A percentile compares a stretch with the other conserved stretches of the same genome.
These are phyloP conservation scores for Claviceps pusilla DNA, from an alignment of 2,329 filamentous ascomycete genomes.

Conservation along the genomic window DNA sequence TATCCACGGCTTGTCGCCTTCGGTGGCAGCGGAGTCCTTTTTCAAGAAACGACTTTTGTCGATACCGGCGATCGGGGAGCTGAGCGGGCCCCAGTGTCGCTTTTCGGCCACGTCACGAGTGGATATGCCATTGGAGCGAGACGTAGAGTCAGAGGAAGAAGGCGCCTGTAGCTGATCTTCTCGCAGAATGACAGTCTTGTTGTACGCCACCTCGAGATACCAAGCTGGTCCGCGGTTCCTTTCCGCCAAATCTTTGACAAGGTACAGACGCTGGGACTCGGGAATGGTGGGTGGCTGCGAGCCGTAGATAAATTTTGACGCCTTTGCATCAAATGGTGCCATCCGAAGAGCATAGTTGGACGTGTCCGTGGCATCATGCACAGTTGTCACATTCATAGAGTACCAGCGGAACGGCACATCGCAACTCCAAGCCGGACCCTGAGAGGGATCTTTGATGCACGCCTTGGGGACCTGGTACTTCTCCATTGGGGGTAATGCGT, in stretches of 20 bases:
- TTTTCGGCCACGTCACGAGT: conserved; percentile 13
- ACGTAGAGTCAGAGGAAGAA: neutral
- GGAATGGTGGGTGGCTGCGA: conserved; percentile 34
- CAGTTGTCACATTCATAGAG: conserved; percentile 24
- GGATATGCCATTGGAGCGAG: neutral
- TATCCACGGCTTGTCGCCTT: conserved; percentile 41
- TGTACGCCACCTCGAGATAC: conserved; percentile 35
- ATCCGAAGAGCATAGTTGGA: conserved; percentile 27
- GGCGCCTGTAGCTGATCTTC: conserved; percentile 21
- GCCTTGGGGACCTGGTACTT: conserved; percentile 33
- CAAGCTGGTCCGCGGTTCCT: conserved; percentile 36
- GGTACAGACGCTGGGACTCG: conserved; percentile 22
- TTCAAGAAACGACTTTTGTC: conserved; percentile 14
- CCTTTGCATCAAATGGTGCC: conserved; percentile 23
- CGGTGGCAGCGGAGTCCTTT: conserved; percentile 16
- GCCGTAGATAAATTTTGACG: conserved; percentile 34
- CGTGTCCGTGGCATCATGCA: conserved; percentile 13
- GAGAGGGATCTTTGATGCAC: conserved; percentile 41
- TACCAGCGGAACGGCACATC: conserved; percentile 33
- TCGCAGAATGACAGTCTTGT: conserved; percentile 41
- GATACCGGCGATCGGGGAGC: conserved; percentile 7
- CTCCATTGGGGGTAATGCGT: conserved; percentile 37
- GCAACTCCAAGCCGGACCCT: conserved; percentile 50
- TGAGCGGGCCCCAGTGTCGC: conserved; percentile 12
- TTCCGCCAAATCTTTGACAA: conserved; percentile 39